Evolutionary conservation across 257 asterid species (phyloP).

Genomic region (Cruciata laevipes): DNA sequence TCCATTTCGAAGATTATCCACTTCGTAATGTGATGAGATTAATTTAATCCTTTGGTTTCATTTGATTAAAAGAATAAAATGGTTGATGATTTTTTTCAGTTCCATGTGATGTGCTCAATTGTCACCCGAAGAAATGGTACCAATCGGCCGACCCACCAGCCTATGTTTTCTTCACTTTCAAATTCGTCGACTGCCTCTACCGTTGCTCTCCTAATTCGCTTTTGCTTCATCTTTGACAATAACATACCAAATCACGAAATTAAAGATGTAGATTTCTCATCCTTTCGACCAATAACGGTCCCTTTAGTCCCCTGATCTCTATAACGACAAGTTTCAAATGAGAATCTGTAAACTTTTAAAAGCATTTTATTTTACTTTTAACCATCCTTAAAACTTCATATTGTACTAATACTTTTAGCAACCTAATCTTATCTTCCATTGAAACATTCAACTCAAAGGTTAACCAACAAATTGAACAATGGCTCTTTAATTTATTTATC

Average conservation of each 20-base stretch:
- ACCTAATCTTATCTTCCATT: neutral
- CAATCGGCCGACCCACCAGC: conserved; percentile 10
- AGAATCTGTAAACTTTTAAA: too few species aligned
- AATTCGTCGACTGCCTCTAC: neutral
- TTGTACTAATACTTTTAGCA: neutral
- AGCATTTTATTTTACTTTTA: too few species aligned
- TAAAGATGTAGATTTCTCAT: too few species aligned
- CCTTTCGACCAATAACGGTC: too few species aligned
- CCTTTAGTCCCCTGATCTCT: too few species aligned
- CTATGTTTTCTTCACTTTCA: neutral
- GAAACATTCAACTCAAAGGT: neutral
- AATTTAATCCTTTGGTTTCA: too few species aligned
- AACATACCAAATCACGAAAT: neutral
- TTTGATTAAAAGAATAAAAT: too few species aligned
- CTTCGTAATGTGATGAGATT: too few species aligned
- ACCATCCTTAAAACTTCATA: too few species aligned
- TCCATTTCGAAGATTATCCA: neutral
- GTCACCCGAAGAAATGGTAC: neutral
- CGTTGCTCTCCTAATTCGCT: neutral
- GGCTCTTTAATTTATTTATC: neutral
- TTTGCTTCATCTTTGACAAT: neutral
- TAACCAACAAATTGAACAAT: neutral
- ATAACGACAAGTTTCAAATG: too few species aligned
- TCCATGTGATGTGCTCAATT: conserved; percentile 10
- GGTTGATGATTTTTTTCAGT: neutral